Evolutionary conservation across 2,329 filamentous ascomycete species (phyloP), one percentile per base, ranked within the genome.

Genomic region (Passalora sequoiae): DNA sequence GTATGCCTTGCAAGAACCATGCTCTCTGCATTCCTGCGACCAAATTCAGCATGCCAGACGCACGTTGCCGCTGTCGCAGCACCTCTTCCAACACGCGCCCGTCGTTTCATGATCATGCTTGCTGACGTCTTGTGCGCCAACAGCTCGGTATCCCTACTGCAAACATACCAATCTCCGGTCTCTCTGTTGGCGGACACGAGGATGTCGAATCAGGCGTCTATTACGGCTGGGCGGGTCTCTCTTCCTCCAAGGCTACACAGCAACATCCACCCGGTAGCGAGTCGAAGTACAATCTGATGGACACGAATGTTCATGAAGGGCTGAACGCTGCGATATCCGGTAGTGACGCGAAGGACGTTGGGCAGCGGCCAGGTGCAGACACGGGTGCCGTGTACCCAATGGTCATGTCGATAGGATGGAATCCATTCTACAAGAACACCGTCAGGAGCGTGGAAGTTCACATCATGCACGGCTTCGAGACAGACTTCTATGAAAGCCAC

Each of bases 81-180:
- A 41, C 15, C 40, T 17, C 39, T 15, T 33, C 22, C 36, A 30
- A 29, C 35, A 35, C 39, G 31, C 39, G 41, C 9, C 33, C 35
- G 16, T 40, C 12, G 40, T 40, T 35, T 47, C 44, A 40, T 31
- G 33, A 19, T 12, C 24, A 49, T 15, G 20, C 39, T 38, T 27
- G 45, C 49, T 51, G 49, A 51, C 49, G 29, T 28, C 22, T 28
- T 46, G 20, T 38, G 15, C 28, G 19, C 41, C 41, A 32, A 41
- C 51, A 94, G 82, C 86, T 97, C 62, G 91, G 91, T 57, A 96
- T 97, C 64, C 92, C 92, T 2, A 97, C 92, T 1, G 92, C 92
- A 63, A 98, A 97, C 72, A 83, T 84, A 59, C 81, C 81, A 6
- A 68, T 82, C 47, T 73, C 75, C 10, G 77, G 77, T 20, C 80